Base-by-base conservation (phyloP, 441 rosid genomes). In the Pelargonium citronellum region DNA sequence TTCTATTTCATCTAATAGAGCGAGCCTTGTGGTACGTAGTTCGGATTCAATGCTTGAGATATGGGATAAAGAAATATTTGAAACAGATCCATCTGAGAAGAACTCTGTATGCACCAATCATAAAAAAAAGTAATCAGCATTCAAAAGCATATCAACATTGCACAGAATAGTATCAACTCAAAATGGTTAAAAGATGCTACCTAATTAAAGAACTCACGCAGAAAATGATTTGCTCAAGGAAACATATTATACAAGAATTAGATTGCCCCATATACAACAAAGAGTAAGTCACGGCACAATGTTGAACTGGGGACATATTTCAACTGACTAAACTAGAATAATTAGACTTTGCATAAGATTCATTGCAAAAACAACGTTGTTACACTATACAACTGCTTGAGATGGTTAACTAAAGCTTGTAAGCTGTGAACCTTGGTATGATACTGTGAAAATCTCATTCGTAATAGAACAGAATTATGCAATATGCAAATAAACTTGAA, bases 1-100 rank as follows among this genome's bases (percentile, higher is more conserved):
- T 44, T 64, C 77, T 10, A 69, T 74, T 46, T 74, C 77, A 61
- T 39, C 53, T 15, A 69, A 41, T 15, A 74, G 49, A 55, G 69
- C 66, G 19, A 57, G 13, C 41, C 67, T 64, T 53, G 58, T 51
- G 53, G 47, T 69, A 53, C 73, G 41, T 17, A 69, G 44, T 19
- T 74, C 77, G 41, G 57, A 68, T 61, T 74, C 73, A 41, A 74
- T 53, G 30, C 65, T 17, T 58, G 63, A 20, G 63, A 58, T 17
- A 19, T 58, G 63, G 2, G 63, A 10, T 20, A 10, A 17, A 58
- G 63, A 58, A 4, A 13, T 58, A 16, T 58, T 58, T 58, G 63
- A 58, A 58, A 58, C 63, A 58, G 63, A 58, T 58, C 30, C 63
- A 58, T 58, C 63, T 16, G 63, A 58, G 63, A 58, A 58, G 24